Evolutionary conservation across 2,329 filamentous ascomycete species (phyloP).

Genomic region (Salinomyces thailandicus): DNA sequence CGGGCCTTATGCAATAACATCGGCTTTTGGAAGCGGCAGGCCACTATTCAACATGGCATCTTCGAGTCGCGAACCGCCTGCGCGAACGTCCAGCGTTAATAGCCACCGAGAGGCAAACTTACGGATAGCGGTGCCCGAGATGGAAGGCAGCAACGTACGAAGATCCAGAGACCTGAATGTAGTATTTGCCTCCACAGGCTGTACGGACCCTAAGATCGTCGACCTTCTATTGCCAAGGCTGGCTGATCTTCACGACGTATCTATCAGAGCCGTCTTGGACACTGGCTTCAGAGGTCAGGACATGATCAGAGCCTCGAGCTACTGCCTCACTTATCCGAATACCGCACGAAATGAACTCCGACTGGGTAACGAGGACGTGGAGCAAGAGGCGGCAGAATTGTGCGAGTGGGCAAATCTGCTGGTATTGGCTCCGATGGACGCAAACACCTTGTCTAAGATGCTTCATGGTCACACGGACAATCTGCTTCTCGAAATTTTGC

Average conservation of each 20-base stretch:
- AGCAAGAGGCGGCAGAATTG: slow-evolving; percentile 49
- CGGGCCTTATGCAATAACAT: too few relatives aligned
- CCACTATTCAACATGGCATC: too few relatives aligned
- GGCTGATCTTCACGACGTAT: slow-evolving; percentile 24
- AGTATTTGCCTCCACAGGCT: slow-evolving; percentile 27
- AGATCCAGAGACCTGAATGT: slow-evolving; percentile 20
- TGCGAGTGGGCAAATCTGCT: slow-evolving; percentile 83
- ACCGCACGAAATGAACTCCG: slow-evolving; percentile 9
- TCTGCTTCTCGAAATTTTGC: slow-evolving; percentile 66
- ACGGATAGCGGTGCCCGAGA: slow-evolving; percentile 6
- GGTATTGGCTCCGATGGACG: slow-evolving; percentile 74
- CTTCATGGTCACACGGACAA: slow-evolving; percentile 73
- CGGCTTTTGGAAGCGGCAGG: too few relatives aligned
- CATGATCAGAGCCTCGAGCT: slow-evolving; percentile 23
- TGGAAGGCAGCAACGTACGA: slow-evolving; percentile 1
- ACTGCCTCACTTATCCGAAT: slow-evolving; percentile 24
- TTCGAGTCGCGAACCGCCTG: not conserved
- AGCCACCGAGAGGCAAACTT: not conserved
- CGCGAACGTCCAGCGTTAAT: not conserved
- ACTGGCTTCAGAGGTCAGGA: slow-evolving; percentile 23
- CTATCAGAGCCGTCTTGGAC: slow-evolving; percentile 26
- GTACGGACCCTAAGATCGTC: slow-evolving; percentile 23
- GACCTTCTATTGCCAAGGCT: slow-evolving; percentile 23
- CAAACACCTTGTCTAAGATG: slow-evolving; percentile 79
- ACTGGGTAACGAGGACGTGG: slow-evolving; percentile 17